Evolutionary conservation across 75 land plant species (phyloP), one percentile per base, ranked within the genome.

Genomic region (Azolla pinnata): DNA sequence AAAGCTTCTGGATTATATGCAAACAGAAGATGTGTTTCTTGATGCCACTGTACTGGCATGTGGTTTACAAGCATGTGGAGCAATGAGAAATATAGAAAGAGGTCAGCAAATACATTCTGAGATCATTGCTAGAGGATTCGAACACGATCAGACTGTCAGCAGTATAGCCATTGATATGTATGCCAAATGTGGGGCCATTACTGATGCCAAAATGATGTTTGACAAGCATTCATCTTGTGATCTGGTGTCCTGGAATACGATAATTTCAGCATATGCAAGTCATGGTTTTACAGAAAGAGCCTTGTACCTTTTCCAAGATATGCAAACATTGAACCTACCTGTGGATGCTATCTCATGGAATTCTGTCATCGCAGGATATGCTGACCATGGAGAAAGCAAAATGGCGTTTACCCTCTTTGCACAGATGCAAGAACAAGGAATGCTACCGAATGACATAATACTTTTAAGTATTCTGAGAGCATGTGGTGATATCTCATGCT

Each of bases 141-240:
- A 54, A 25, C 56, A 60, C 0, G 77, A 77, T 59, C 65, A 27
- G 8, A 75, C 69, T 18, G 66, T 81, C 30, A 69, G 74, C 61
- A 73, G 73, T 49, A 64, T 77, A 7, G 54, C 80, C 40, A 64
- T 61, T n/a, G 81, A 81, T 57, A 68, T 84, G 84, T 81, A 84
- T 64, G 81, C 68, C 20, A 84, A 84, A 57, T 84, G 87, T 62
- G 85, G 84, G 7, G 59, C 66, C 42, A 54, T 78, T 20, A 61
- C 56, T 14, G 70, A 78, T 10, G 87, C 81, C 42, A 38, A 38
- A 7, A 38, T 38, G 20, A 57, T 73, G 8, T 78, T 78, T 47
- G 51, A 65, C 10, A 18, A 32, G 12, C 24, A 55, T 12, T 33
- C 31, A 0, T 1, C 31, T 0, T 57, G 65, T 59, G 76, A 78